Conservation (phyloP, 805 yeast species). For the Candida palmyrensis region DNA sequence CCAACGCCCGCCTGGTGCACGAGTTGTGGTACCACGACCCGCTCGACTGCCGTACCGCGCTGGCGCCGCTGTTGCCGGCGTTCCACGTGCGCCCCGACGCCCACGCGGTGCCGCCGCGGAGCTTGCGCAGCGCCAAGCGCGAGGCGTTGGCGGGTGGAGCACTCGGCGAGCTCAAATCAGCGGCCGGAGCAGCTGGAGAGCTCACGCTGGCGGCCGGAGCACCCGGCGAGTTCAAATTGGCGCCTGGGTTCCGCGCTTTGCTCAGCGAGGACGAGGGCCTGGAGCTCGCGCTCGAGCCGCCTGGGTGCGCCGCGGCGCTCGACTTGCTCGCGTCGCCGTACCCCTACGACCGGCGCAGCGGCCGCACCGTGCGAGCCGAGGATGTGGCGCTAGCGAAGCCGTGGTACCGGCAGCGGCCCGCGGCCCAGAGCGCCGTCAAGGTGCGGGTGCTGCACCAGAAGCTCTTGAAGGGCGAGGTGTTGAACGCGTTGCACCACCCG, state of each 20-base stretch:
- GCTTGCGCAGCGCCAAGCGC: background rate
- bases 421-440: slow-evolving; percentile 61
- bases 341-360: slow-evolving; percentile 78
- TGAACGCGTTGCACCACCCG: slow-evolving; percentile 57
- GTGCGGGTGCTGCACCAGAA: slow-evolving; percentile 87
- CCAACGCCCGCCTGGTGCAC: slow-evolving; percentile 62
- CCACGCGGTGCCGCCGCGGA: background rate
- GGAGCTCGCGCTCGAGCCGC: slow-evolving; percentile 17
- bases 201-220: slow-evolving; percentile 36
- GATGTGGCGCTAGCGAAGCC: slow-evolving; percentile 81
- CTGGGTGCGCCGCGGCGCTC: slow-evolving; percentile 49
- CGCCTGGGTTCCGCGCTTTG: slow-evolving; percentile 25
- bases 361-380: slow-evolving; percentile 73
- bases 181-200: slow-evolving; percentile 33
- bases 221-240: slow-evolving; percentile 44
- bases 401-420: slow-evolving; percentile 75
- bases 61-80: slow-evolving; percentile 42
- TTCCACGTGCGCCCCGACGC: slow-evolving; percentile 51
- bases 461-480: slow-evolving; percentile 68
- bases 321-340: slow-evolving; percentile 74
- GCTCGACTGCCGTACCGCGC: slow-evolving; percentile 33
- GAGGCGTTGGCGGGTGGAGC: slow-evolving; percentile 33
- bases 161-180: slow-evolving; percentile 44
- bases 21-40: slow-evolving; percentile 64
- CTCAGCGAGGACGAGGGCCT: background rate